A percentile compares a stretch with the other conserved stretches of the same genome.
phyloP scores from a whole-genome alignment of 352 stramenopile genomes.

The Pythium phragmitis region DNA sequence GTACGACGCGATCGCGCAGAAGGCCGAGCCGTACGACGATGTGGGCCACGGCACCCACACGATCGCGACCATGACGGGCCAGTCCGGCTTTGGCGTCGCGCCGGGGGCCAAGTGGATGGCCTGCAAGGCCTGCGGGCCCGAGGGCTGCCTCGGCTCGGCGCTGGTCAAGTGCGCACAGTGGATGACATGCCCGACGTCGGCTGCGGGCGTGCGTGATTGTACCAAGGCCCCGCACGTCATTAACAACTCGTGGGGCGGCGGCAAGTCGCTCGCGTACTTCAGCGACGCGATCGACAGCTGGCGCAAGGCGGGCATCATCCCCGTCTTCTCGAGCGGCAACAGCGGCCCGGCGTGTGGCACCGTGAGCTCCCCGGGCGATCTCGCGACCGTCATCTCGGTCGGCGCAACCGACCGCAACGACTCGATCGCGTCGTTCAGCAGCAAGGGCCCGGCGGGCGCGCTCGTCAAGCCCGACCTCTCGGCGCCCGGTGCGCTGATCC shows the following conservation, averaged over 20 bases:
- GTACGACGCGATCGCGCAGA: constrained; percentile 31
- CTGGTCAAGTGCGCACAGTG: constrained; percentile 31
- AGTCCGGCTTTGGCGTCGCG: constrained; percentile 31
- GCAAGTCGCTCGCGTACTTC: constrained; percentile 18
- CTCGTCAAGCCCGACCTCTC: constrained; percentile 36
- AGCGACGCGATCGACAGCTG: constrained; percentile 29
- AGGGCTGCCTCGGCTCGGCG: constrained; percentile 19
- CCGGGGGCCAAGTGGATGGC: constrained; percentile 35
- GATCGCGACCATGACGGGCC: constrained; percentile 30
- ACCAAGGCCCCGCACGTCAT: constrained; percentile 39
- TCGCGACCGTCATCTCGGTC: constrained; percentile 34
- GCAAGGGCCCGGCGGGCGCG: constrained; percentile 23
- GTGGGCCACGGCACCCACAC: constrained; percentile 40
- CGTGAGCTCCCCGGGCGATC: constrained; percentile 29
- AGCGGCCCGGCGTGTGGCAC: constrained; percentile 30
- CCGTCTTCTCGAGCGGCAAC: constrained; percentile 38
- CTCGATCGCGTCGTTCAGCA: constrained; percentile 31
- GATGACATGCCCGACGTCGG: constrained; percentile 23
- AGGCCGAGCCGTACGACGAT: constrained; percentile 27
- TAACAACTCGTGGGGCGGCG: constrained; percentile 40
- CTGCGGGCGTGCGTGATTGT: constrained; percentile 27
- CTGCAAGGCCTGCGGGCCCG: constrained; percentile 25
- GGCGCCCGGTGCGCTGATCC: constrained; percentile 29
- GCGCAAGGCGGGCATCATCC: constrained; percentile 35
- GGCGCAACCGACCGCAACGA: constrained; percentile 30